Conservation (phyloP, 2,329 filamentous ascomycete genomes). For the Penicillium sp. region DNA sequence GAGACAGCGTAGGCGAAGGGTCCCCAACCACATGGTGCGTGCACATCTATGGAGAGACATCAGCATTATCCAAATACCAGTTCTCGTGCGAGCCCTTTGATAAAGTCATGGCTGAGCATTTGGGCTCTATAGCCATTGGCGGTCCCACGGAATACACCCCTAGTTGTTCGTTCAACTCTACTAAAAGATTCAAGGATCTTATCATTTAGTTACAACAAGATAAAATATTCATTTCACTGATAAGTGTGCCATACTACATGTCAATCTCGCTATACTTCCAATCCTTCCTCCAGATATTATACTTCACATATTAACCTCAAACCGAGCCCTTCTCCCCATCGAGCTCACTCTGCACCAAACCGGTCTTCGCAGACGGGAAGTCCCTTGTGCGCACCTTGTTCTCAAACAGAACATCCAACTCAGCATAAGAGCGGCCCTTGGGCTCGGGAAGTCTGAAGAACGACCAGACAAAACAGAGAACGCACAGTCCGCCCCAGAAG, state of each 20-base stretch:
- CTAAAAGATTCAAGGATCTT: neutral
- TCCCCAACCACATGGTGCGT: neutral
- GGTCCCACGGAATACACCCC: neutral
- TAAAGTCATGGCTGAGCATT: neutral
- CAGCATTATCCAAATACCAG: neutral
- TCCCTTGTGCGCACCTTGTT: constrained; percentile 63
- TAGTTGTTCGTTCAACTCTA: too few species aligned
- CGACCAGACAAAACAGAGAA: constrained; percentile 71
- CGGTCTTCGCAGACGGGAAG: constrained; percentile 56
- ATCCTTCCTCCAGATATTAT: neutral
- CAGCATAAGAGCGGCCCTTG: constrained; percentile 71
- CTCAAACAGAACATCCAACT: constrained; percentile 78
- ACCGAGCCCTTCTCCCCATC: neutral
- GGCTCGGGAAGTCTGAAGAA: constrained; percentile 77
- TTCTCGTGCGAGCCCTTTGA: neutral
- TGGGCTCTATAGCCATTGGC: neutral
- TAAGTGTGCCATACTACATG: neutral
- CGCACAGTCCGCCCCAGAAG: constrained; percentile 75
- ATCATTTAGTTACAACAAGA: neutral
- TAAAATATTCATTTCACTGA: neutral
- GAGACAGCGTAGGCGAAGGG: neutral
- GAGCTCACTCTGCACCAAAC: constrained; percentile 6
- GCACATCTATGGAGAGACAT: neutral
- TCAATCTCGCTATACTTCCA: neutral
- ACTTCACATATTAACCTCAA: neutral